Percentiles rank a stretch among this genome's conserved stretches.
Conservation (phyloP, 2,329 filamentous ascomycete genomes). For the Zymoseptoria ardabiliae region DNA sequence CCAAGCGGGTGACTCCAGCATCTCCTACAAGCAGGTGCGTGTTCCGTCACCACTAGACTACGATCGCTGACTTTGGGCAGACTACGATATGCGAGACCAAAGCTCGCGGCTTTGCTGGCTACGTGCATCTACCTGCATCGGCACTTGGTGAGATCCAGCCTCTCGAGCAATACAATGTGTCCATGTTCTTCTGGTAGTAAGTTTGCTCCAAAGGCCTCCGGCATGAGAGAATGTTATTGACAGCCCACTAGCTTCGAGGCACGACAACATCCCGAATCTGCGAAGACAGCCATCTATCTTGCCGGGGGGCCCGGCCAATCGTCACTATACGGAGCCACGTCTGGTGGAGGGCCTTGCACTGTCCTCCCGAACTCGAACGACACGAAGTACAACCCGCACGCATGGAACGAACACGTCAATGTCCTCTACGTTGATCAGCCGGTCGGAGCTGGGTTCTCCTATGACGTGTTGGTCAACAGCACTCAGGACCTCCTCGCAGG, state of each 20-base stretch:
- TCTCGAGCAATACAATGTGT: conserved; percentile 19
- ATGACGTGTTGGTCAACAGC: conserved; percentile 53
- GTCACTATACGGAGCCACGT: conserved; percentile 52
- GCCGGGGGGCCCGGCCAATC: conserved; percentile 53
- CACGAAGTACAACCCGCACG: conserved; percentile 45
- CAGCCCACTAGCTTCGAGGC: conserved; percentile 41
- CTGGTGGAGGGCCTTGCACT: conserved; percentile 37
- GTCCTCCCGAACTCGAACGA: conserved; percentile 35
- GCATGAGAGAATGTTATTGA: neutral
- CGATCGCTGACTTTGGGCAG: conserved; percentile 7
- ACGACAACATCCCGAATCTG: conserved; percentile 43
- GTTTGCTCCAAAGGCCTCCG: neutral
- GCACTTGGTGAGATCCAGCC: conserved; percentile 18
- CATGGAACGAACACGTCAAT: conserved; percentile 53
- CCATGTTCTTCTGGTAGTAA: conserved; percentile 56
- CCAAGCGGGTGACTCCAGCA: conserved; percentile 12
- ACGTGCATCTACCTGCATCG: conserved; percentile 46
- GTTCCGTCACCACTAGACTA: neutral
- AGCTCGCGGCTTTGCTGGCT: conserved; percentile 49
- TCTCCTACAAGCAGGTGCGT: conserved; percentile 19
- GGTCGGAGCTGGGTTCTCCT: conserved; percentile 50
- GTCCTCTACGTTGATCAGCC: conserved; percentile 57
- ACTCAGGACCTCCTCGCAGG: conserved; percentile 42
- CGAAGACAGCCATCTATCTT: conserved; percentile 55
- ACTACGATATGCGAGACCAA: conserved; percentile 46